Conservation (phyloP, 257 asterid species). For the Ballota nigra region DNA sequence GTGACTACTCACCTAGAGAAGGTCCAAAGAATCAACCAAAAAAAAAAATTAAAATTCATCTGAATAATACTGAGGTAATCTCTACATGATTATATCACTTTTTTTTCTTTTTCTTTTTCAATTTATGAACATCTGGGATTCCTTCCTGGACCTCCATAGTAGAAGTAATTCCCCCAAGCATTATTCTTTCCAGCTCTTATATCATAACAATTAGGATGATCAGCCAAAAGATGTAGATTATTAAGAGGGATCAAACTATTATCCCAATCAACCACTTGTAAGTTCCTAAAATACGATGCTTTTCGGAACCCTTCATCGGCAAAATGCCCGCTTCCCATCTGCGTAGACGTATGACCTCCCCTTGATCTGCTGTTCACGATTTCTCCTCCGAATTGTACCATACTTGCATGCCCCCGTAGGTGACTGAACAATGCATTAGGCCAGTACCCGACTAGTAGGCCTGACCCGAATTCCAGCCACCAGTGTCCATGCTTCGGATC, state of each 20-base stretch:
- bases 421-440: constrained; percentile 75
- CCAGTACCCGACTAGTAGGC: constrained; percentile 87
- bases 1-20: constrained; percentile 14
- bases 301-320: constrained; percentile 82
- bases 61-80: constrained; percentile 15
- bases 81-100: constrained; percentile 26
- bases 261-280: constrained; percentile 94
- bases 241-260: constrained; percentile 67
- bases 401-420: constrained; percentile 68
- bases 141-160: constrained; percentile 96
- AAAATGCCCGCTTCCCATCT: constrained; percentile 95
- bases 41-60: background rate
- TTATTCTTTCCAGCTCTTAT: constrained; percentile 76
- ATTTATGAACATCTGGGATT: constrained; percentile 62
- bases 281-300: constrained; percentile 80
- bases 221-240: constrained; percentile 82
- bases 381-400: constrained; percentile 93
- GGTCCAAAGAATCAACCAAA: constrained; percentile 31
- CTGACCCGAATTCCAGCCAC: constrained; percentile 92
- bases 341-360: constrained; percentile 79
- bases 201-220: constrained; percentile 79
- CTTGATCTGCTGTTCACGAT: constrained; percentile 70
- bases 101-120: background rate
- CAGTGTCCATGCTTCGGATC: constrained; percentile 98
- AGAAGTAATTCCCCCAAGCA: constrained; percentile 90